Percentiles rank a stretch among this genome's conserved stretches.
phyloP scores from a whole-genome alignment of 768 basidiomycete genomes.

The Rhodosporidiobolus odoratus region DNA sequence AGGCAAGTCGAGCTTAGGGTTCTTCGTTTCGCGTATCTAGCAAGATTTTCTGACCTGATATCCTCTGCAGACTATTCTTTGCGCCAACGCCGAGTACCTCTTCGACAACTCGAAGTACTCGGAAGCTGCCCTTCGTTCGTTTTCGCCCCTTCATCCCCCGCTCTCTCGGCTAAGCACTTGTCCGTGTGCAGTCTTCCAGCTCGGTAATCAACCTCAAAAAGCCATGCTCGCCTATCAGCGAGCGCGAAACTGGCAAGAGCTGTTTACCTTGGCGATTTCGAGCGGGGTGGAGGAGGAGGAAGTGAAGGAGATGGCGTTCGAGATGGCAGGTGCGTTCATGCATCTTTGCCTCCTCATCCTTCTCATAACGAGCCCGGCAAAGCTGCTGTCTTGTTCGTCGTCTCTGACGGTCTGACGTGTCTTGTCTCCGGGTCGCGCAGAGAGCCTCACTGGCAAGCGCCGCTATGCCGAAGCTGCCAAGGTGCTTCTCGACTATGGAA shows the following conservation, averaged over 20 bases:
- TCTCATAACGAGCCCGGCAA: not conserved
- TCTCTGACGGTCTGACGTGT: not conserved
- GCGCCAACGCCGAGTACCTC: slow-evolving; percentile 48
- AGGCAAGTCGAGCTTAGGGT: not conserved
- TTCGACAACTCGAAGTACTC: slow-evolving; percentile 76
- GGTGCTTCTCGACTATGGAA: slow-evolving; percentile 75
- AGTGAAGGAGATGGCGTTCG: slow-evolving; percentile 61
- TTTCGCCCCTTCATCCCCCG: not conserved
- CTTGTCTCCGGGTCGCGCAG: slow-evolving; percentile 49
- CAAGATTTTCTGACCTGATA: not conserved
- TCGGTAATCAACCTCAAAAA: slow-evolving; percentile 60
- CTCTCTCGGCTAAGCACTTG: slow-evolving; percentile 3
- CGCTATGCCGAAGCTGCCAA: slow-evolving; percentile 71
- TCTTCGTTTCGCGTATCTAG: not conserved
- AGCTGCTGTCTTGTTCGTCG: not conserved
- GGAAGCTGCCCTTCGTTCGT: slow-evolving; percentile 72
- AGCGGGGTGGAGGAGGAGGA: slow-evolving; percentile 56
- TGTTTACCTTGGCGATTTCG: slow-evolving; percentile 70
- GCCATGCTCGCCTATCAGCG: slow-evolving; percentile 85
- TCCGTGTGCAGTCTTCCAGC: slow-evolving; percentile 57
- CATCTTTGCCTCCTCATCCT: not conserved
- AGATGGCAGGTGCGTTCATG: slow-evolving; percentile 65
- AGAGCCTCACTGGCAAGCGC: slow-evolving; percentile 75
- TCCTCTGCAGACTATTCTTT: slow-evolving; percentile 32
- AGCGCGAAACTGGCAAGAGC: slow-evolving; percentile 80